These are phyloP conservation scores for Sporisorium graminicola DNA, from an alignment of 1,284 basidiomycete genomes.

Conservation along the genomic window DNA sequence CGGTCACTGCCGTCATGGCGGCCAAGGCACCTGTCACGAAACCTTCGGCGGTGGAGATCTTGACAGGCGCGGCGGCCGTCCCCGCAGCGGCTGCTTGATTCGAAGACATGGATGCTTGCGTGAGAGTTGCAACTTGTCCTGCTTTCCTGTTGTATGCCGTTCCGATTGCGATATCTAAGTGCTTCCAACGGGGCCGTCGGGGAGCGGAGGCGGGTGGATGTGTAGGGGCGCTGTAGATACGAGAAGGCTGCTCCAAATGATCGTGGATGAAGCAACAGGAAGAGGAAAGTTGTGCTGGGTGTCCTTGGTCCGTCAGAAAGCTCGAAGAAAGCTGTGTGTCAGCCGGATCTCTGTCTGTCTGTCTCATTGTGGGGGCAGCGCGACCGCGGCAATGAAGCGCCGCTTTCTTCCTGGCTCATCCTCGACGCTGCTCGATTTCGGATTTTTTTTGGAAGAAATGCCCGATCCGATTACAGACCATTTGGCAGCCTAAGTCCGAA, in stretches of 20 bases:
- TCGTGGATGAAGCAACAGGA: not conserved
- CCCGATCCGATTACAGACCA: constrained; percentile 1
- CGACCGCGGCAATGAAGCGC: too few relatives aligned
- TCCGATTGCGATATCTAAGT: not conserved
- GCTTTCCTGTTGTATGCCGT: not conserved
- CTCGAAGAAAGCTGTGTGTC: too few relatives aligned
- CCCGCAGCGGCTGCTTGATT: constrained; percentile 21
- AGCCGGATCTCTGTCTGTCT: too few relatives aligned
- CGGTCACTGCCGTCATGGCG: constrained; percentile 60
- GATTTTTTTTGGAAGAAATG: not conserved
- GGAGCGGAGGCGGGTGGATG: too few relatives aligned
- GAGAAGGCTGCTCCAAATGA: not conserved
- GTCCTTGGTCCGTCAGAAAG: not conserved
- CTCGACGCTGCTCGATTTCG: not conserved
- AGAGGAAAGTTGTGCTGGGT: not conserved
- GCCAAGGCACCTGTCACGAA: constrained; percentile 57
- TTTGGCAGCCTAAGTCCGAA: too few relatives aligned
- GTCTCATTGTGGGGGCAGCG: too few relatives aligned
- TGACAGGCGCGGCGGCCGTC: constrained; percentile 39
- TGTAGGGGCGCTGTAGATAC: not conserved
- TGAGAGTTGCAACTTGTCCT: too few relatives aligned
- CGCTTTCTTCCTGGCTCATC: not conserved
- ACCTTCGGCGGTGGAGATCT: constrained; percentile 54
- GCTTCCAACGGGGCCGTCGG: not conserved
- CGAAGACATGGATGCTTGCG: constrained; percentile 16